Base-by-base conservation (phyloP, 345 rosid genomes). In the Eucalyptus polybractea region DNA sequence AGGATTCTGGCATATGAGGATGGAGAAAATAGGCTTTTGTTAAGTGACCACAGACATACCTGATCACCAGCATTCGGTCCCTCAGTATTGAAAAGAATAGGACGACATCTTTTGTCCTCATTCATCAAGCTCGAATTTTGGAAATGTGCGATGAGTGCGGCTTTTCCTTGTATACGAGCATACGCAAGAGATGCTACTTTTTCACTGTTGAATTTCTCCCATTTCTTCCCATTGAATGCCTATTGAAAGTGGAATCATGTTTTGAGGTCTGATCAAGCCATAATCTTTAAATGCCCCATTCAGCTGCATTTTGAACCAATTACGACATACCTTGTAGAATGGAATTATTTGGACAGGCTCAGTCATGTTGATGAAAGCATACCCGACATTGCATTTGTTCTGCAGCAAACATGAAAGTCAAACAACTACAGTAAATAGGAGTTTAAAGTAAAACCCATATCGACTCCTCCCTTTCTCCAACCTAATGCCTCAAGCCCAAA, bases 91-190 rank as follows among this genome's bases (percentile, higher is more conserved):
- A 96, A 94, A 67, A 96, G 97, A 88, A 96, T 96, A 69, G 97
- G 98, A 15, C 94, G 93, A 91, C 97, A 95, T 87, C 95, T 93
- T 90, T 96, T 94, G 88, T 96, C 98, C 90, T 96, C 98, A 4
- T 94, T 96, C 97, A 96, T 94, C 95, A 96, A 91, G 94, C 96
- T 96, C 42, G 98, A 96, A 89, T 95, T 95, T 90, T 95, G 98
- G 91, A 96, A 96, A 93, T 95, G 98, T n/a, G 97, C 94, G 62
- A 94, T 88, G 81, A 96, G 97, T 53, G 98, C 95, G 10, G 92
- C 87, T 90, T 95, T 95, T 87, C 98, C 98, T 94, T 96, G 97
- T 87, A 96, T 95, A 50, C 98, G 97, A 81, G 93, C 98, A 89
- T 95, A 96, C 29, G 98, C 96, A 87, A 95, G 93, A 31, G 94